A percentile compares a stretch with the other conserved stretches of the same genome.
These are phyloP conservation scores for Cladosporium sp. DNA, from an alignment of 2,329 filamentous ascomycete species.

Conservation along the genomic window DNA sequence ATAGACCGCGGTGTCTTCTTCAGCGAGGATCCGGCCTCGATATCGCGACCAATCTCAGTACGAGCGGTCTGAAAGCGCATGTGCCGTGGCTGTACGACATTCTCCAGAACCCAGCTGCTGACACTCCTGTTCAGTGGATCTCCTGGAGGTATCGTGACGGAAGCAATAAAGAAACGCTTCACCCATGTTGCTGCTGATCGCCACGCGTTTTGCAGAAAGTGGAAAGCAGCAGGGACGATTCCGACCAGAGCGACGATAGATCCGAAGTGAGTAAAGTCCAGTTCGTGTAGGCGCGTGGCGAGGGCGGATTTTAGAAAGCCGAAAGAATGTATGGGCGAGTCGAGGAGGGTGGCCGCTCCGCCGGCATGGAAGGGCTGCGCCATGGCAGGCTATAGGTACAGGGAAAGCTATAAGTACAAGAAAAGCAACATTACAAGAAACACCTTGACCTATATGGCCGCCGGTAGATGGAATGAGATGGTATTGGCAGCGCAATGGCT, in stretches of 20 bases:
- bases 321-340: conserved; percentile 22
- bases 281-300: conserved; percentile 24
- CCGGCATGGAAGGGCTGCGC: conserved; percentile 26
- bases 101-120: conserved; percentile 31
- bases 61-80: conserved; percentile 31
- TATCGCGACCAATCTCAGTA: conserved; percentile 27
- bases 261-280: conserved; percentile 32
- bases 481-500: not conserved
- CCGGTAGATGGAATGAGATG: not conserved
- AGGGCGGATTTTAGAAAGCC: conserved; percentile 25
- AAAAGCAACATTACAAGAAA: conserved; percentile 16
- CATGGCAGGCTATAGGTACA: conserved; percentile 20
- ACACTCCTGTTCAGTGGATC: conserved; percentile 31
- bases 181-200: conserved; percentile 27
- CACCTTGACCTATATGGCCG: not conserved
- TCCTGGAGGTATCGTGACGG: conserved; percentile 29
- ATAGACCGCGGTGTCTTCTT: conserved; percentile 29
- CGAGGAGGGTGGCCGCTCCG: conserved; percentile 26
- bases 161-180: conserved; percentile 31
- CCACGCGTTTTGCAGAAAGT: conserved; percentile 26
- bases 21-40: conserved; percentile 28
- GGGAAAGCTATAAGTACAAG: conserved; percentile 13
- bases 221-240: conserved; percentile 28
- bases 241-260: conserved; percentile 29
- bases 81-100: conserved; percentile 27